These are phyloP conservation scores for Dothidotthia symphoricarpi DNA, from an alignment of 2,329 filamentous ascomycete species.

Conservation along the genomic window DNA sequence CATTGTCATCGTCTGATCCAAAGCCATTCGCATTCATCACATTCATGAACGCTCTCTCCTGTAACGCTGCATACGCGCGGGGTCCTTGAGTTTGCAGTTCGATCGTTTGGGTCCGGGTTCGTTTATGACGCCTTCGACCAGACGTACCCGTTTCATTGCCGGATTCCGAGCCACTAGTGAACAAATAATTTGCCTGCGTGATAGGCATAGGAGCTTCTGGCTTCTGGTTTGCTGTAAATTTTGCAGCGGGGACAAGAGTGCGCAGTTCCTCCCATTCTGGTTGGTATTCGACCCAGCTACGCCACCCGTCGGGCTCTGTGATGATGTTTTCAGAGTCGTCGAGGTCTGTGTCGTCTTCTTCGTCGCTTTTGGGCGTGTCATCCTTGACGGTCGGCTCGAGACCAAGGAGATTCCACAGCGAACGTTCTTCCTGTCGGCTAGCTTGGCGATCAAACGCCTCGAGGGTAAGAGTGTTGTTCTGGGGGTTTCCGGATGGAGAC, in stretches of 20 bases:
- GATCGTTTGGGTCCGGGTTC: constrained; percentile 2
- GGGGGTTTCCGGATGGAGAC: constrained; percentile 1
- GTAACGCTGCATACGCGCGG: constrained; percentile 25
- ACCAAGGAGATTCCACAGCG: constrained; percentile 47
- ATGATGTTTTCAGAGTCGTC: constrained; percentile 22
- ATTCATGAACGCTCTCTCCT: constrained; percentile 6
- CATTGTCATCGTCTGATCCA: constrained; percentile 2
- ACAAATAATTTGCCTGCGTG: not conserved
- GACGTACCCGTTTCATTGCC: constrained; percentile 3
- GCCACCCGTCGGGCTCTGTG: constrained; percentile 50
- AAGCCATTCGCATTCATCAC: not conserved
- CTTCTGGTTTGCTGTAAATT: constrained; percentile 23
- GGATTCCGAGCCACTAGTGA: not conserved
- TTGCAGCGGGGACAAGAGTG: constrained; percentile 13
- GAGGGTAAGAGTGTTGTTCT: constrained; percentile 4
- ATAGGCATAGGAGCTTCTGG: not conserved
- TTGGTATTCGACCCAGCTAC: constrained; percentile 46
- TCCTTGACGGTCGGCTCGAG: constrained; percentile 16
- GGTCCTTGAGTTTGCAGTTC: constrained; percentile 22
- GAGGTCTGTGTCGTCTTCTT: constrained; percentile 19
- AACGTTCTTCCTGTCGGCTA: constrained; percentile 47
- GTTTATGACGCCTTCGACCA: constrained; percentile 2
- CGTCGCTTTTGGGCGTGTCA: constrained; percentile 17
- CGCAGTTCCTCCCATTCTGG: constrained; percentile 51
- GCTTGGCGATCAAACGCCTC: constrained; percentile 50